Percentiles rank a stretch among this genome's conserved stretches.
Evolutionary conservation across 306 rosid species (phyloP).

Genomic region (Castanopsis chinensis): DNA sequence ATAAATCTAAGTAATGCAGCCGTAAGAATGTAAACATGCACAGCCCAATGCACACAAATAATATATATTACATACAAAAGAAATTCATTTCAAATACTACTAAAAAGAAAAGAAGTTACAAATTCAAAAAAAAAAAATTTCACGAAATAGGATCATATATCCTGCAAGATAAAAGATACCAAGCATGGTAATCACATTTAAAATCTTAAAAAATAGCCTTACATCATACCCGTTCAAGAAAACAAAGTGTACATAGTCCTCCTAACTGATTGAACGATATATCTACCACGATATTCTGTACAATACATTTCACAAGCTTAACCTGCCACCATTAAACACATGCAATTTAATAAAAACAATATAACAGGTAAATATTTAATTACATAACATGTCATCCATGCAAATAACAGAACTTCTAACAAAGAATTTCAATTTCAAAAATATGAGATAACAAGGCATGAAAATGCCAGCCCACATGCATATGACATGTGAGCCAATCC

Average conservation of each 20-base stretch:
- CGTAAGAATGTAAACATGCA: not conserved
- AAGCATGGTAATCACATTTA: not conserved
- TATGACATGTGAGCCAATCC: not conserved
- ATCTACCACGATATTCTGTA: slow-evolving; percentile 80
- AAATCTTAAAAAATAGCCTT: slow-evolving; percentile 10
- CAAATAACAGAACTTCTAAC: not conserved
- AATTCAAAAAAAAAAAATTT: not conserved
- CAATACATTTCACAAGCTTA: slow-evolving; percentile 87
- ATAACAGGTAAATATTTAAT: not conserved
- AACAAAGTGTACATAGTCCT: slow-evolving; percentile 81
- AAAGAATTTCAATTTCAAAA: not conserved
- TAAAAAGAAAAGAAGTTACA: not conserved
- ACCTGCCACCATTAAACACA: slow-evolving; percentile 56
- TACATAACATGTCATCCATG: not conserved
- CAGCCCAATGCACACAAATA: not conserved
- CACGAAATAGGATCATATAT: not conserved
- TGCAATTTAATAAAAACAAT: not conserved
- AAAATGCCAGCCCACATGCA: not conserved
- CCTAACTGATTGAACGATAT: slow-evolving; percentile 94
- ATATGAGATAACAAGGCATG: not conserved
- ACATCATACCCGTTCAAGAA: slow-evolving; percentile 80
- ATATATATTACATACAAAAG: not conserved
- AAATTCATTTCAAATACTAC: not conserved
- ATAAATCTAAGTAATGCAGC: not conserved
- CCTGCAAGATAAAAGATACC: slow-evolving; percentile 1